phyloP scores from a whole-genome alignment of 805 yeast species.

The Osmozyma mogii region DNA sequence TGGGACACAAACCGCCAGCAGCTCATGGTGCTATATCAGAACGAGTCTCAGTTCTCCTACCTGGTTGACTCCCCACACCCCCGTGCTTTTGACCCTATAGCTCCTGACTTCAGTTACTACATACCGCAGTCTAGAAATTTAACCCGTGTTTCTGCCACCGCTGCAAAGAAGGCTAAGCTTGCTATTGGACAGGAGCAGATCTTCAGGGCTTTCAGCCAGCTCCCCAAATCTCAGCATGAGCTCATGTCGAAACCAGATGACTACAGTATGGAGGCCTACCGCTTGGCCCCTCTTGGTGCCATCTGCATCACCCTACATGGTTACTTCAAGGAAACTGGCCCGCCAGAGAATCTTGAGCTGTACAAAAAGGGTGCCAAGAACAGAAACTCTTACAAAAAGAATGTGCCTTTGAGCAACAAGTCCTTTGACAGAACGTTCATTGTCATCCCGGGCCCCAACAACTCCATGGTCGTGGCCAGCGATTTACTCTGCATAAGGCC shows the following conservation, averaged over 20 bases:
- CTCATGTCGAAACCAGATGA: conserved; percentile 52
- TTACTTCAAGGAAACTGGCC: conserved; percentile 60
- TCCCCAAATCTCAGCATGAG: conserved; percentile 78
- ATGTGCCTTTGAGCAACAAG: conserved; percentile 43
- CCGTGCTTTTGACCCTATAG: conserved; percentile 23
- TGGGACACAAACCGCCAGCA: conserved; percentile 80
- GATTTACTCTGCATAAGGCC: conserved; percentile 59
- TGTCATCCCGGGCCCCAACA: conserved; percentile 63
- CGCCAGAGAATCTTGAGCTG: conserved; percentile 37
- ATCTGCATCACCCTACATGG: conserved; percentile 81
- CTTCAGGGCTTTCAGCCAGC: conserved; percentile 45
- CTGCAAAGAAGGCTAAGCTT: conserved; percentile 50
- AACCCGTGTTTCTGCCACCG: conserved; percentile 48
- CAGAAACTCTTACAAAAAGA: conserved; percentile 14
- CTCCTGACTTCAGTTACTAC: conserved; percentile 54
- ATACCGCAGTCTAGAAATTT: conserved; percentile 71
- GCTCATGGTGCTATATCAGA: conserved; percentile 65
- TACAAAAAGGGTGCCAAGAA: conserved; percentile 12
- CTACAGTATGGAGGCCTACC: conserved; percentile 73
- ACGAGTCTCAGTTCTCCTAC: conserved; percentile 76
- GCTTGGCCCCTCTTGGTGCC: conserved; percentile 66
- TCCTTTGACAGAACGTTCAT: conserved; percentile 82
- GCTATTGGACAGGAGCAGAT: conserved; percentile 66
- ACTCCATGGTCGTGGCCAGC: conserved; percentile 75
- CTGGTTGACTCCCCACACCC: conserved; percentile 72